Evolutionary conservation across 345 rosid genomes (phyloP).

Genomic region (Carallia pectinifolia): DNA sequence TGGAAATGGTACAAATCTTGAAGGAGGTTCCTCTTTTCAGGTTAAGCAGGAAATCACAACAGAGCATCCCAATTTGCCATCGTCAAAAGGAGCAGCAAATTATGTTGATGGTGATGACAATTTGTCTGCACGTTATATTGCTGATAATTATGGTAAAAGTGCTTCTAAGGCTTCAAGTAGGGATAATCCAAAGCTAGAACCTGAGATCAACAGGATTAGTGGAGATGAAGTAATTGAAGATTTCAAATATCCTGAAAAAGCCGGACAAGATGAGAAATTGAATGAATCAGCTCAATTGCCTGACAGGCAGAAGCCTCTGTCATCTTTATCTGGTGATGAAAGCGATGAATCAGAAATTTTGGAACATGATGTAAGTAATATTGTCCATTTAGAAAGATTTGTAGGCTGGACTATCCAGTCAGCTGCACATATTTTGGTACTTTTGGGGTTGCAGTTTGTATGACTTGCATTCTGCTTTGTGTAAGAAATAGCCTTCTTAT

Average conservation of each 20-base stretch:
- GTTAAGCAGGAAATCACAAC: not conserved
- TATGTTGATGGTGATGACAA: not conserved
- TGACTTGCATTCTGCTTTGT: too few species aligned
- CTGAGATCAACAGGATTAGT: constrained; percentile 27
- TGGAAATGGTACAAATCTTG: constrained; percentile 9
- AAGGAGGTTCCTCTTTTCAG: constrained; percentile 5
- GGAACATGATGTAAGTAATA: constrained; percentile 84
- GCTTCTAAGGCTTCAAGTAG: constrained; percentile 19
- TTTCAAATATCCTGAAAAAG: constrained; percentile 29
- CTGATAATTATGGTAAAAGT: constrained; percentile 13
- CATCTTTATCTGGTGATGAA: constrained; percentile 56
- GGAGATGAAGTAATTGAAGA: constrained; percentile 31
- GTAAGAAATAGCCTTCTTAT: too few species aligned
- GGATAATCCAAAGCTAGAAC: constrained; percentile 35
- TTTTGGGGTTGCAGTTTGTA: too few species aligned
- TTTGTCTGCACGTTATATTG: not conserved
- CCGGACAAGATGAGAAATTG: constrained; percentile 39
- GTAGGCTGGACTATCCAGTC: not conserved
- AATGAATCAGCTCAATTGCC: constrained; percentile 33
- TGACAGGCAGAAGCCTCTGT: constrained; percentile 38
- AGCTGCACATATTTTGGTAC: not conserved
- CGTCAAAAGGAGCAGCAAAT: constrained; percentile 12
- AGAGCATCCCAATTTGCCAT: not conserved
- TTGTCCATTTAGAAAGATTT: not conserved
- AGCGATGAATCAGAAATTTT: constrained; percentile 71